phyloP scores from a whole-genome alignment of 108 stramenopile genomes.

The Cyclostephanos tholiformis region DNA sequence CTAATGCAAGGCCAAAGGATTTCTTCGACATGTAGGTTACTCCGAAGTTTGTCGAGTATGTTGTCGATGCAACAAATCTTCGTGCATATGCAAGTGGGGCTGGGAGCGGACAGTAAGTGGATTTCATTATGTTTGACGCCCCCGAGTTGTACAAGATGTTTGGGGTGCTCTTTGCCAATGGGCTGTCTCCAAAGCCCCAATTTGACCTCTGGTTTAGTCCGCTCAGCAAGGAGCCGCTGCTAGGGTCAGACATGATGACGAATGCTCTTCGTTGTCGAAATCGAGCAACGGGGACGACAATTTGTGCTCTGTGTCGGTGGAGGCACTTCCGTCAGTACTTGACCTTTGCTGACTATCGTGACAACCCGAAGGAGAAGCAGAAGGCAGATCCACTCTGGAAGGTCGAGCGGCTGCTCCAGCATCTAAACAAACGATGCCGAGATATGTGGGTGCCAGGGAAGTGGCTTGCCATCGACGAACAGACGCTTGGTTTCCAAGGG shows the following conservation, averaged over 20 bases:
- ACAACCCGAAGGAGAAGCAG: background rate
- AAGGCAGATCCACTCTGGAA: conserved; percentile 12
- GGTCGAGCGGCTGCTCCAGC: no score
- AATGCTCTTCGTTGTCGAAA: no score
- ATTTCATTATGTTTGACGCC: conserved; percentile 11
- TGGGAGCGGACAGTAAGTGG: no score
- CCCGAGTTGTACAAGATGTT: conserved; percentile 11
- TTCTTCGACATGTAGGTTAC: no score
- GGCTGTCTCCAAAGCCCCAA: conserved; percentile 6
- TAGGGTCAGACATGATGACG: no score
- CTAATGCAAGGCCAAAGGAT: no score
- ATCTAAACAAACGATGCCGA: no score
- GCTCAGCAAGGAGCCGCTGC: no score
- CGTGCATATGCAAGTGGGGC: background rate
- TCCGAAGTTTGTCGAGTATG: background rate
- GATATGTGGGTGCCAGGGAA: no score
- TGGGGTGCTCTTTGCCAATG: conserved; percentile 15
- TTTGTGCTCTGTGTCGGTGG: background rate
- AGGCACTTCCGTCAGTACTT: conserved; percentile 3
- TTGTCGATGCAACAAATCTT: background rate
- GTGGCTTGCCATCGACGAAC: no score
- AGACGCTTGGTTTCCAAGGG: no score
- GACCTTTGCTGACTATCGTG: conserved; percentile 1
- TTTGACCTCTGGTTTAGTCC: no score
- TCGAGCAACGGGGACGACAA: background rate